A percentile compares a stretch with the other conserved stretches of the same genome.
phyloP scores from a whole-genome alignment of 1,284 basidiomycete species.

The Fomitopsis schrenkii region DNA sequence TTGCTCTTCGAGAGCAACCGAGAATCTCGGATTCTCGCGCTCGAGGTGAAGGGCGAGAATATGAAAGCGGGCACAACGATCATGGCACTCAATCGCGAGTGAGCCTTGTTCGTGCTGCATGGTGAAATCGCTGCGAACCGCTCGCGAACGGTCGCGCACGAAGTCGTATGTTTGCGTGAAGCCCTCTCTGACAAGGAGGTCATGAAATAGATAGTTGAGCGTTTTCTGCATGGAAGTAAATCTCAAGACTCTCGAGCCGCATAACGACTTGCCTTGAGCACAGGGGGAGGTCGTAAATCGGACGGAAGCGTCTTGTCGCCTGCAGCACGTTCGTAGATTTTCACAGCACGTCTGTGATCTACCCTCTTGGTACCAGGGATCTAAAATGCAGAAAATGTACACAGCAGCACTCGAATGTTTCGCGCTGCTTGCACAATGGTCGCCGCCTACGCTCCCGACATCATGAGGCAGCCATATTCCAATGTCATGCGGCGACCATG shows the following conservation, averaged over 20 bases:
- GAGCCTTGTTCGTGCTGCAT: conserved; percentile 83
- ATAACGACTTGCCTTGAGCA: conserved; percentile 63
- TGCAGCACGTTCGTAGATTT: conserved; percentile 92
- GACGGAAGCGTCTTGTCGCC: conserved; percentile 91
- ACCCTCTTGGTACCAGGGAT: conserved; percentile 74
- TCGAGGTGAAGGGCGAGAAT: conserved; percentile 83
- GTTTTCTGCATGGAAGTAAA: conserved; percentile 53
- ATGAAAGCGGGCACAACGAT: conserved; percentile 92
- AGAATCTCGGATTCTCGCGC: conserved; percentile 58
- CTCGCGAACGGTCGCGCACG: conserved; percentile 89
- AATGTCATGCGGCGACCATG: neutral
- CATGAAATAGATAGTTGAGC: conserved; percentile 88
- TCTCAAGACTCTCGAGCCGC: neutral
- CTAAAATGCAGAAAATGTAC: conserved; percentile 31
- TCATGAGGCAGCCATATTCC: no score
- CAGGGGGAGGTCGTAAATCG: conserved; percentile 84
- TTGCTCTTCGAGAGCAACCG: conserved; percentile 77
- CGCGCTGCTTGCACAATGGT: no score
- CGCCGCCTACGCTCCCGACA: no score
- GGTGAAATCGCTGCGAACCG: conserved; percentile 92
- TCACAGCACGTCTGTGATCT: conserved; percentile 85
- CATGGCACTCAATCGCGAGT: conserved; percentile 86
- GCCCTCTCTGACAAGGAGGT: conserved; percentile 66
- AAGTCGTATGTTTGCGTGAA: conserved; percentile 78
- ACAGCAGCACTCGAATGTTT: neutral